Conservation (phyloP, 192 early-diverging fungal genomes). For the Phycomyces nitens region DNA sequence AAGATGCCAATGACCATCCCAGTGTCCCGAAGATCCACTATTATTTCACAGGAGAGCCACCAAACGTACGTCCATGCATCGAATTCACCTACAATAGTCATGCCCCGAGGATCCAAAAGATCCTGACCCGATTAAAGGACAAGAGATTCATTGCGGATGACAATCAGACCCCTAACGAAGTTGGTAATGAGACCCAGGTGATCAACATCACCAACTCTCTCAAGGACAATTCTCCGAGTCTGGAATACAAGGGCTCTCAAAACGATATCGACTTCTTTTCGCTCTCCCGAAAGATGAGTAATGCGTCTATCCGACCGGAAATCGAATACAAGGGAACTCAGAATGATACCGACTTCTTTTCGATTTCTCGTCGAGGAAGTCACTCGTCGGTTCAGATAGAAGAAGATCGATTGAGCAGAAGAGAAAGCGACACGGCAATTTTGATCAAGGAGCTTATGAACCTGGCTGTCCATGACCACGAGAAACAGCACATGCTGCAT, state of each 20-base stretch:
- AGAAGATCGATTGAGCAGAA: no score
- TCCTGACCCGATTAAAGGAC: background rate
- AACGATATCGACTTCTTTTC: background rate
- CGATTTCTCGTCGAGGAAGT: background rate
- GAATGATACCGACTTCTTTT: background rate
- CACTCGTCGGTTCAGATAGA: background rate
- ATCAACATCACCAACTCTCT: no score
- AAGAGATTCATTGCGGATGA: background rate
- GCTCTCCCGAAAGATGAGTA: background rate
- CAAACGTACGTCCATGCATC: conserved; percentile 11
- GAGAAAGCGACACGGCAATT: background rate
- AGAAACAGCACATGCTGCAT: background rate
- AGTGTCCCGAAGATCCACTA: conserved; percentile 23
- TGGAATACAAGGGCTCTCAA: no score
- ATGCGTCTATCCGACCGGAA: background rate
- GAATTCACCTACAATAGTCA: conserved; percentile 13
- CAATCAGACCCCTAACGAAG: no score
- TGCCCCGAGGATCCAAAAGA: conserved; percentile 3
- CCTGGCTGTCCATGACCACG: conserved; percentile 2
- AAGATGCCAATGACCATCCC: background rate
- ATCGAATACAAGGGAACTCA: background rate
- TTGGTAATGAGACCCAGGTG: no score
- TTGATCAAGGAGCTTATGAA: conserved; percentile 5
- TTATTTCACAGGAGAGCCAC: conserved; percentile 22
- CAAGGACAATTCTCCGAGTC: no score